Evolutionary conservation across 2,329 filamentous ascomycete genomes (phyloP).

Genomic region (Paraconiothyrium brasiliense): DNA sequence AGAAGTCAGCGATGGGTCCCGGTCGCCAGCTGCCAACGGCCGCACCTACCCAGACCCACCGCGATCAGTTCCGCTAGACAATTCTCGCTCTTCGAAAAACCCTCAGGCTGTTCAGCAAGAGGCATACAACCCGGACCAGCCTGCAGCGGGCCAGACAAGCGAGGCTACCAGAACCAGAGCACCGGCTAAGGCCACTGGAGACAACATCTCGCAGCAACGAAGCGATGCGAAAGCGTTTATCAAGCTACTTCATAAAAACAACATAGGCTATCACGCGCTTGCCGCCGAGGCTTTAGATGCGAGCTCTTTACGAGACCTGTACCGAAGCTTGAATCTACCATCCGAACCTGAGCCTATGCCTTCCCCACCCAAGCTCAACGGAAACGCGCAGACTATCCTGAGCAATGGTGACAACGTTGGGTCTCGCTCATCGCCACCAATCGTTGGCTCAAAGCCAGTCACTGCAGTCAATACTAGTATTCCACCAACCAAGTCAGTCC

Average conservation of each 20-base stretch:
- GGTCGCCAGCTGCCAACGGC: conserved; percentile 23
- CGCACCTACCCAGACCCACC: conserved; percentile 26
- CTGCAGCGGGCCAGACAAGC: conserved; percentile 27
- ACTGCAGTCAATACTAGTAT: conserved; percentile 36
- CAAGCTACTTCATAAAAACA: conserved; percentile 59
- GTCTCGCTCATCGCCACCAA: conserved; percentile 18
- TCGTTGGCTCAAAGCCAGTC: conserved; percentile 21
- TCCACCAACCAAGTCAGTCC: conserved; percentile 44
- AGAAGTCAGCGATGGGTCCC: conserved; percentile 72
- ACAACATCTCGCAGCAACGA: conserved; percentile 33
- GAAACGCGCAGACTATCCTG: conserved; percentile 11
- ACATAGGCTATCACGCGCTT: conserved; percentile 78
- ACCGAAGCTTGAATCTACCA: conserved; percentile 39
- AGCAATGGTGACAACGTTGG: conserved; percentile 15
- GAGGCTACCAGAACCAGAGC: conserved; percentile 16
- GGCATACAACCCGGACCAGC: conserved; percentile 30
- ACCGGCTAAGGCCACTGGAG: conserved; percentile 10
- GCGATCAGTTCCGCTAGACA: conserved; percentile 33
- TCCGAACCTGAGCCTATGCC: conserved; percentile 38
- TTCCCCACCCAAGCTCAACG: conserved; percentile 28
- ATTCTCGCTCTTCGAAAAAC: neutral
- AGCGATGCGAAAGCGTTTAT: conserved; percentile 50
- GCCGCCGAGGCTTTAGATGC: conserved; percentile 43
- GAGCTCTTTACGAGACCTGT: conserved; percentile 38
- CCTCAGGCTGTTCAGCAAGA: conserved; percentile 21